Percentiles rank a stretch among this genome's conserved stretches.
Evolutionary conservation across 2,329 filamentous ascomycete species (phyloP).

Genomic region (Colletotrichum cereale): DNA sequence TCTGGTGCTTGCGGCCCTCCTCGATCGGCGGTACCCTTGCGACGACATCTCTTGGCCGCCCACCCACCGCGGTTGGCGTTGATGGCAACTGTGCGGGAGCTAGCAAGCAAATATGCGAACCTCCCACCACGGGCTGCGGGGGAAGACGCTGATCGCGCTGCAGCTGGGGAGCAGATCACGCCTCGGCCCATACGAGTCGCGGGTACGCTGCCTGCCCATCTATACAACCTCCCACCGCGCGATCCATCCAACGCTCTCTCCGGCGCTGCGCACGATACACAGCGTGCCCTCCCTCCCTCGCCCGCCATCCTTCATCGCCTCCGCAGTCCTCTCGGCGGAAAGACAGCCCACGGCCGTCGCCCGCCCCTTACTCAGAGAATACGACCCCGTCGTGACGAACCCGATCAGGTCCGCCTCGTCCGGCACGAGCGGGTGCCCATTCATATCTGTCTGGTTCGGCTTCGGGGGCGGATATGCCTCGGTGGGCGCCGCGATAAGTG

Average conservation of each 20-base stretch:
- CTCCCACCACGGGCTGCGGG: background rate
- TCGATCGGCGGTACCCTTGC: background rate
- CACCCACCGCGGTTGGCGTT: background rate
- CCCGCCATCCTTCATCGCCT: slow-evolving; percentile 48
- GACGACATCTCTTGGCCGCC: background rate
- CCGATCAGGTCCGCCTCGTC: slow-evolving; percentile 83
- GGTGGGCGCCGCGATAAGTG: slow-evolving; percentile 57
- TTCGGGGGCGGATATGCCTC: slow-evolving; percentile 52
- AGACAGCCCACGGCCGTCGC: slow-evolving; percentile 83
- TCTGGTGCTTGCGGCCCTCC: background rate
- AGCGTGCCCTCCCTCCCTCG: slow-evolving; percentile 59
- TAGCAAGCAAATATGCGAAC: background rate
- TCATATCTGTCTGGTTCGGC: slow-evolving; percentile 54
- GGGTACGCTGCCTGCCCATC: background rate
- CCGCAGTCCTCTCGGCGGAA: slow-evolving; percentile 68
- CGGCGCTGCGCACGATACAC: slow-evolving; percentile 86
- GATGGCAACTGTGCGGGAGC: background rate
- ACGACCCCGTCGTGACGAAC: slow-evolving; percentile 90
- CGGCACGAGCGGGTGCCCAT: slow-evolving; percentile 77
- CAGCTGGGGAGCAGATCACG: background rate
- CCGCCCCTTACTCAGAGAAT: slow-evolving; percentile 80
- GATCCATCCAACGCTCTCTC: slow-evolving; percentile 82
- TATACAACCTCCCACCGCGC: slow-evolving; percentile 80
- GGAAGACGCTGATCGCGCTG: background rate
- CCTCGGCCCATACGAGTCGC: background rate